These are phyloP conservation scores for Fusarium tupiense DNA, from an alignment of 2,329 filamentous ascomycete genomes.

Conservation along the genomic window DNA sequence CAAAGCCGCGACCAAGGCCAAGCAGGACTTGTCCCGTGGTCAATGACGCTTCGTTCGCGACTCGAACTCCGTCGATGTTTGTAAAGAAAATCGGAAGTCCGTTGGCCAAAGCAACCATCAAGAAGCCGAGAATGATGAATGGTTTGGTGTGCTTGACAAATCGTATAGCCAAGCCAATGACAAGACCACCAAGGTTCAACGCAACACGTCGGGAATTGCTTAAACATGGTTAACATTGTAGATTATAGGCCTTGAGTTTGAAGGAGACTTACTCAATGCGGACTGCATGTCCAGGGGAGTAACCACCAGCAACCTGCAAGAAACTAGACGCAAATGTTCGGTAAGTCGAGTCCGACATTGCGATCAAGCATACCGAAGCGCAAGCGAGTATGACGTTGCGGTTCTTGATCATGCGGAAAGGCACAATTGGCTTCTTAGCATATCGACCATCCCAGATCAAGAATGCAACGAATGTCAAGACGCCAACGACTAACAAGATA, in stretches of 20 bases:
- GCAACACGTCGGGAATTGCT: slow-evolving; percentile 43
- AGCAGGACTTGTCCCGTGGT: slow-evolving; percentile 41
- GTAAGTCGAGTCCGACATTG: slow-evolving; percentile 48
- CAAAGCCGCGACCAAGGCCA: slow-evolving; percentile 44
- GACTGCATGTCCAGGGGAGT: slow-evolving; percentile 46
- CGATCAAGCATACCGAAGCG: slow-evolving; percentile 46
- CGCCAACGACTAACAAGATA: slow-evolving; percentile 31
- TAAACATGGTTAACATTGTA: background rate
- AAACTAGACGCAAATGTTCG: slow-evolving; percentile 51
- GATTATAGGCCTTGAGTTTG: too few relatives aligned
- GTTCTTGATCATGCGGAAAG: slow-evolving; percentile 49
- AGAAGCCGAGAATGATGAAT: background rate
- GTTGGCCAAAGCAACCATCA: background rate
- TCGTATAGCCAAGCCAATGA: slow-evolving; percentile 45
- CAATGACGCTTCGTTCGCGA: slow-evolving; percentile 33
- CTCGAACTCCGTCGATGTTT: slow-evolving; percentile 7
- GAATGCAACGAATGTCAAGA: slow-evolving; percentile 39
- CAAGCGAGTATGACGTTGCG: slow-evolving; percentile 50
- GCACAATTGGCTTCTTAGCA: slow-evolving; percentile 50
- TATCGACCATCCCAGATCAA: slow-evolving; percentile 49
- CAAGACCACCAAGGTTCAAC: slow-evolving; percentile 41
- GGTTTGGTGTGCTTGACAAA: slow-evolving; percentile 1
- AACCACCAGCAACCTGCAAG: slow-evolving; percentile 48
- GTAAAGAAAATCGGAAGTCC: background rate
- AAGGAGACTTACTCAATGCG: slow-evolving; percentile 40